Base-by-base conservation (phyloP, 352 stramenopile genomes). In the Phytophthora meadii region DNA sequence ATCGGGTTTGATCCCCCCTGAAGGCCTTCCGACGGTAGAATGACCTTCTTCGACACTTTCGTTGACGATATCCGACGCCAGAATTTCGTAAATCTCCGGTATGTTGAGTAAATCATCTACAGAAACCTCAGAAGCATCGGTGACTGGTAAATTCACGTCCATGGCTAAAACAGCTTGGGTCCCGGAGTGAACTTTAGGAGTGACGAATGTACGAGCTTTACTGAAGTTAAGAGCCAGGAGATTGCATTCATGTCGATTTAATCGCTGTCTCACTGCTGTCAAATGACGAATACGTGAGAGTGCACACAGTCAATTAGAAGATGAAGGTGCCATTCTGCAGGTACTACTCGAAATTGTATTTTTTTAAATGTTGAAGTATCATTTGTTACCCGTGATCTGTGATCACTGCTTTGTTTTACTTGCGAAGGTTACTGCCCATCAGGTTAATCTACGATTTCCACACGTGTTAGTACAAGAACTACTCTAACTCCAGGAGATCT, bases 61-160 rank as follows among this genome's bases (percentile, higher is more conserved):
- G 2, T 9, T 9, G 1, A 34, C 5, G 5, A 17, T n/a, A 17
- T 44, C 50, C 17, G 40, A 28, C 19, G 48, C 32, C n/a, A 68
- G n/a, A 2, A 72, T 0, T 3, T 57, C 58, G 5, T 48, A 25
- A 27, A 68, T 72, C 22, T 64, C 64, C 4, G 50, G 48, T 5
- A 68, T 39, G 11, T 54, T 19, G 15, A 72, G 30, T n/a, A 66
- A n/a, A n/a, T 72, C 52, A 19, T 61, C 34, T 0, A 61, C 62
- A 32, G 37, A 19, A 11, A 59, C 28, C 10, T 22, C 54, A 9
- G 48, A 47, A 11, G 12, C 2, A 17, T 50, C 14, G 41, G 24
- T 15, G 2, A 5, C 9, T 10, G 40, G 27, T 22, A 46, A 6
- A 5, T 25, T 19, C 11, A 53, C 63, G 9, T 45, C 17, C 51